Conservation (phyloP, 257 asterid species). For the Solanum etuberosum region DNA sequence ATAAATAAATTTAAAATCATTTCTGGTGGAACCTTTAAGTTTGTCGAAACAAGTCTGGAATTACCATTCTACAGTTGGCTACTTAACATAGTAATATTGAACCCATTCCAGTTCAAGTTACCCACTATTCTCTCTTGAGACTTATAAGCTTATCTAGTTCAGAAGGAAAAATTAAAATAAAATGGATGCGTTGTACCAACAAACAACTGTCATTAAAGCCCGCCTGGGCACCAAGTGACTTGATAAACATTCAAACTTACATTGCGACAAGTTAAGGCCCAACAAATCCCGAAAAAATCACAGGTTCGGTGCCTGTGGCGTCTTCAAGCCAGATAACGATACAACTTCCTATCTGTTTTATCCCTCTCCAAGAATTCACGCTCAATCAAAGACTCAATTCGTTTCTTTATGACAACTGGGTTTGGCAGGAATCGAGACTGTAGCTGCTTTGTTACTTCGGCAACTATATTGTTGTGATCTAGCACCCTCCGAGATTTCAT, state of each 20-base stretch:
- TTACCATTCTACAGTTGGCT: not conserved
- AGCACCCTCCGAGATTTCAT: constrained; percentile 23
- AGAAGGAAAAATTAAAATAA: not conserved
- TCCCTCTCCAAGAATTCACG: constrained; percentile 27
- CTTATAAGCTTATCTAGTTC: not conserved
- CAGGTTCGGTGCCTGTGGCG: not conserved
- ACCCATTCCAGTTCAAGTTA: not conserved
- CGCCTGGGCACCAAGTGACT: not conserved
- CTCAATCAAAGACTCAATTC: constrained; percentile 21
- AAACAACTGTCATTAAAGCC: not conserved
- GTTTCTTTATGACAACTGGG: constrained; percentile 22
- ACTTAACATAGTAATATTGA: not conserved
- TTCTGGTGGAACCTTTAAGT: not conserved
- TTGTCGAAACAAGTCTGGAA: not conserved
- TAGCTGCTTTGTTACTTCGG: constrained; percentile 22
- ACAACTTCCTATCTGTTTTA: constrained; percentile 19
- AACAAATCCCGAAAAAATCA: not conserved
- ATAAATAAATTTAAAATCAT: not conserved
- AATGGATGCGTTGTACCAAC: not conserved
- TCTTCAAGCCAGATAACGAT: constrained; percentile 23
- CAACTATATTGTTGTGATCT: constrained; percentile 21
- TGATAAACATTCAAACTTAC: not conserved
- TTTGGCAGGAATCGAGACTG: constrained; percentile 22
- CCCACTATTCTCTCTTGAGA: not conserved
- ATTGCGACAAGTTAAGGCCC: not conserved